Base-by-base conservation (phyloP, 2,329 filamentous ascomycete genomes). In the Parastagonospora nodorum region DNA sequence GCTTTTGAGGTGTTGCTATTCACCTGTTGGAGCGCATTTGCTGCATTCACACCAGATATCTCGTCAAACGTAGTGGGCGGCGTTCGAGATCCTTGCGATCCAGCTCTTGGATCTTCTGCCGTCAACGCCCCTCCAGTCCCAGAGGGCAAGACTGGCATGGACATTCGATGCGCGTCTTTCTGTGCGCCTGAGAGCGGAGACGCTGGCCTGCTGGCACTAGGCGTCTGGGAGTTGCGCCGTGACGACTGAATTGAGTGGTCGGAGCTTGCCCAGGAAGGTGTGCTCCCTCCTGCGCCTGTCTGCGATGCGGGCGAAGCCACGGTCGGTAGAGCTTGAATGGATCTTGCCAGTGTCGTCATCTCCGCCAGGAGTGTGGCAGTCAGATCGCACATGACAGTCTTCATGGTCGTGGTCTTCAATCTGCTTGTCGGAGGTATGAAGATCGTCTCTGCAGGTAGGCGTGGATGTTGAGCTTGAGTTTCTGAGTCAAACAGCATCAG, bases 401-500 rank as follows among this genome's bases (percentile, higher is more conserved):
- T 75, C 56, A 80, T 72, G 1, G 91, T 94, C 2, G 91, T 94
- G 42, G 85, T 82, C 65, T 86, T 89, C 39, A 86, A 89, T 27
- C 85, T 78, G 49, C 87, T 82, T 15, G 78, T 77, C 0, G 87
- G 84, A 12, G 91, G 92, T 24, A 96, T 83, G 33, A 84, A 80
- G 39, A 87, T 78, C 35, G 94, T 82, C 41, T 87, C 88, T 60
- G 91, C 85, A 2, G 80, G 79, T 8, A 75, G 61, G 67, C 74
- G 66, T 79, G 76, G 77, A 42, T 69, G 68, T 16, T 57, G 61
- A 44, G 55, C 45, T 41, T 60, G 58, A 3, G 53, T 45, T 9
- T 81, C 77, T 37, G 88, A 88, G 70, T 96, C 90, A 71, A 96
- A 96, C 29, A 96, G 77, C 45, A 96, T 74, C 10, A 94, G 80